Conservation (phyloP, 192 early-diverging fungal species). For the Rhizophagus clarus region DNA sequence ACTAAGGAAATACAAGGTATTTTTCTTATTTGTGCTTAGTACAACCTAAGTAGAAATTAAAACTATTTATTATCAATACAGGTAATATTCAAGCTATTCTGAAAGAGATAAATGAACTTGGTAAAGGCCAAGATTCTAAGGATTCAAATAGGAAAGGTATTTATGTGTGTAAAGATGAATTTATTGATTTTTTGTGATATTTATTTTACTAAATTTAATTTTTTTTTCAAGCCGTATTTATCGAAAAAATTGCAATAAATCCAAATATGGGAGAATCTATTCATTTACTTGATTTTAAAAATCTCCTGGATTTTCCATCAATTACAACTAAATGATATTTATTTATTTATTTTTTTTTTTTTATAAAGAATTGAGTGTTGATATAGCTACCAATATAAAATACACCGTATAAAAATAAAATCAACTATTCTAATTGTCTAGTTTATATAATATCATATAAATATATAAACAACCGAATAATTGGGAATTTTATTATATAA, state of each 20-base stretch:
- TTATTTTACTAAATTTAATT: no score
- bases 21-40: not conserved
- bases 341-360: no score
- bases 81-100: not conserved
- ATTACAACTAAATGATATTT: not conserved
- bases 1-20: not conserved
- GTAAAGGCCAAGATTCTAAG: not conserved
- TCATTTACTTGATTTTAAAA: not conserved
- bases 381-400: no score
- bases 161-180: no score
- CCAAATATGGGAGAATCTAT: not conserved
- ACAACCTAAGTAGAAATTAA: not conserved
- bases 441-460: no score
- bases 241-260: not conserved
- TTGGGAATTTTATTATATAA: no score
- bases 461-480: no score
- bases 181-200: no score
- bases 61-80: not conserved
- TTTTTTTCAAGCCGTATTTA: not conserved
- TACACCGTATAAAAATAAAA: no score
- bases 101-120: conserved; percentile 1
- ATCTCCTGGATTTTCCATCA: not conserved
- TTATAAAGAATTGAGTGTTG: no score
- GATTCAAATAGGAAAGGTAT: not conserved
- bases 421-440: no score